These are phyloP conservation scores for Apophysomyces sp. DNA, from an alignment of 371 early-diverging fungal genomes.

Conservation along the genomic window DNA sequence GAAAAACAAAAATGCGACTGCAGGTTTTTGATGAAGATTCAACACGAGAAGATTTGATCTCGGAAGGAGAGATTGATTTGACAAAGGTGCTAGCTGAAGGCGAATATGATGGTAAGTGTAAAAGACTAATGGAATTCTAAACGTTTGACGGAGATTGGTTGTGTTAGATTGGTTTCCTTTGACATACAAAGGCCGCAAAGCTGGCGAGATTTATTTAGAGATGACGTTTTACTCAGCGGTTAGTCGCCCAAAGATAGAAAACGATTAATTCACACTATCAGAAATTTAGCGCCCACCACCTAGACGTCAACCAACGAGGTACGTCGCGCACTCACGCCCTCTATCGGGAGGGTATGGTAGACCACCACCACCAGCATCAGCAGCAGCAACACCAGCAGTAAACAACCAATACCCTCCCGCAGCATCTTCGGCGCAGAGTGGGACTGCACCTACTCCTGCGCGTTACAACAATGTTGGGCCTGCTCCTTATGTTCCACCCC, in stretches of 20 bases:
- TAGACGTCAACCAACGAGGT: slow-evolving; percentile 42
- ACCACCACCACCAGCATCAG: slow-evolving; percentile 17
- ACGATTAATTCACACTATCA: not conserved
- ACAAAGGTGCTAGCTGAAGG: slow-evolving; percentile 59
- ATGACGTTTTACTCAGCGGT: slow-evolving; percentile 60
- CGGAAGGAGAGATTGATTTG: slow-evolving; percentile 64
- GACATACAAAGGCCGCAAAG: slow-evolving; percentile 47
- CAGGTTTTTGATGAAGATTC: slow-evolving; percentile 50
- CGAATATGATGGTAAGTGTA: slow-evolving; percentile 61
- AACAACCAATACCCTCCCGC: slow-evolving; percentile 7
- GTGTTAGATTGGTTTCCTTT: slow-evolving; percentile 56
- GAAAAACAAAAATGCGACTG: slow-evolving; percentile 37
- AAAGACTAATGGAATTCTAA: not conserved
- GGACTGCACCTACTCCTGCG: slow-evolving; percentile 21
- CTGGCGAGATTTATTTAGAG: slow-evolving; percentile 57
- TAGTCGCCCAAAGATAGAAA: slow-evolving; percentile 16
- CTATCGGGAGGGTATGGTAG: slow-evolving; percentile 13
- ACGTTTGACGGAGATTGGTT: not conserved
- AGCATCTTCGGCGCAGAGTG: slow-evolving; percentile 16
- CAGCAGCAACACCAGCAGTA: slow-evolving; percentile 15
- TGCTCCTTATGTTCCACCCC: slow-evolving; percentile 16
- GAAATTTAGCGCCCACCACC: slow-evolving; percentile 36
- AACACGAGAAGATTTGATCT: slow-evolving; percentile 61
- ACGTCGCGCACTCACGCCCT: slow-evolving; percentile 16
- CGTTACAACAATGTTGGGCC: slow-evolving; percentile 15